These are phyloP conservation scores for Fraxinus cuspidata DNA, from an alignment of 257 asterid species.

Conservation along the genomic window DNA sequence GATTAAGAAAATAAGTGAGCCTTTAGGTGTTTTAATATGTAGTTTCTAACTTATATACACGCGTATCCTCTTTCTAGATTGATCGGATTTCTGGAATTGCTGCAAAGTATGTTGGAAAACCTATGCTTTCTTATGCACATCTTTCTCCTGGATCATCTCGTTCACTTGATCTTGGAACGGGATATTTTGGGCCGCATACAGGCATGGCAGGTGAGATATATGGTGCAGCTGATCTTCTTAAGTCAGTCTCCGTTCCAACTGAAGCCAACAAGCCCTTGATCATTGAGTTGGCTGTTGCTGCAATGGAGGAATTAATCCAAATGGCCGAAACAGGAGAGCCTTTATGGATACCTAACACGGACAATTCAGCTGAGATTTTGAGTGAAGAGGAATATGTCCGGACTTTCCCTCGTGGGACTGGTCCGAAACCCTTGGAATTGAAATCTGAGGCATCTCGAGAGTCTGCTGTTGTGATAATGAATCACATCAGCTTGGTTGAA, in stretches of 20 bases:
- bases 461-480: conserved; percentile 89
- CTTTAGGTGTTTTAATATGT: background rate
- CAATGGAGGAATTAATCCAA: conserved; percentile 70
- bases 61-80: conserved; percentile 38
- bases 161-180: conserved; percentile 59
- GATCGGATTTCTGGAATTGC: conserved; percentile 76
- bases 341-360: conserved; percentile 53
- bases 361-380: conserved; percentile 38
- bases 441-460: conserved; percentile 89
- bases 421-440: conserved; percentile 79
- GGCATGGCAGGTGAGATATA: conserved; percentile 53
- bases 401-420: conserved; percentile 87
- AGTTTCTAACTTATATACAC: background rate
- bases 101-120: conserved; percentile 72
- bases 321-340: conserved; percentile 71
- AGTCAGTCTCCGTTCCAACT: conserved; percentile 60
- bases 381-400: conserved; percentile 76
- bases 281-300: conserved; percentile 74
- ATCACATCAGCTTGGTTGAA: conserved; percentile 77
- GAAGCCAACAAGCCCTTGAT: conserved; percentile 72
- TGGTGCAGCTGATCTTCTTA: conserved; percentile 54
- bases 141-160: conserved; percentile 46
- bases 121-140: conserved; percentile 61
- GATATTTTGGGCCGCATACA: conserved; percentile 46
- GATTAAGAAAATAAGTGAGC: background rate